A percentile compares a stretch with the other conserved stretches of the same genome.
Conservation (phyloP, 2,329 filamentous ascomycete genomes). For the Amauroascus niger region DNA sequence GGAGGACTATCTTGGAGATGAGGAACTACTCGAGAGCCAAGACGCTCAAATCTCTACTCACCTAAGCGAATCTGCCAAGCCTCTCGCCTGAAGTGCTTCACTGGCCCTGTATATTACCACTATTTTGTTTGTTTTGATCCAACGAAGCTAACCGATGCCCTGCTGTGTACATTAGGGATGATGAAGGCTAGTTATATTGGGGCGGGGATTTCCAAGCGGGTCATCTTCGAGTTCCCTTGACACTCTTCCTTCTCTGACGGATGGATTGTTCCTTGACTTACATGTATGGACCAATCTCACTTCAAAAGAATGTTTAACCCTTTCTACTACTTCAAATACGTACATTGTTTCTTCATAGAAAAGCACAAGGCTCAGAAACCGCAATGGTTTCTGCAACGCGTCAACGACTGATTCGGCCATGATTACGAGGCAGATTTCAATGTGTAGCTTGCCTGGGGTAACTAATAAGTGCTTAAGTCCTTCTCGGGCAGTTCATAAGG, state of each 20-base stretch:
- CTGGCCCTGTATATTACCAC: not conserved
- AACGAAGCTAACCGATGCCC: not conserved
- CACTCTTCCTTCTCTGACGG: not conserved
- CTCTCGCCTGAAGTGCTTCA: not conserved
- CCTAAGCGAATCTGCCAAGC: not conserved
- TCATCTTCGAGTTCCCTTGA: not conserved
- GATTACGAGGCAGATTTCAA: not conserved
- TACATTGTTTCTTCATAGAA: not conserved
- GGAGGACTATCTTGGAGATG: constrained; percentile 23
- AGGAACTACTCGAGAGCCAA: not conserved
- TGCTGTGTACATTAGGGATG: not conserved
- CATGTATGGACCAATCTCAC: not conserved
- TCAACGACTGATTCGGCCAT: not conserved
- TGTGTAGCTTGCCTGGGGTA: not conserved
- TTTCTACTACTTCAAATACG: not conserved
- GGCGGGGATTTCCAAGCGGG: not conserved
- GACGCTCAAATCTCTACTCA: not conserved
- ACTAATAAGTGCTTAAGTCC: too few relatives aligned
- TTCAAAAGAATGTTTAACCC: not conserved
- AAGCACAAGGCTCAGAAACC: too few relatives aligned
- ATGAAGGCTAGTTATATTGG: not conserved
- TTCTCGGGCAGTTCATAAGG: not conserved
- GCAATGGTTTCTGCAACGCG: too few relatives aligned
- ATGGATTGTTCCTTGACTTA: not conserved
- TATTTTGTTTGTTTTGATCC: not conserved